Percentiles rank a stretch among this genome's conserved stretches.
Evolutionary conservation across 108 stramenopile genomes (phyloP).

Genomic region (Cylindrotheca closterium): DNA sequence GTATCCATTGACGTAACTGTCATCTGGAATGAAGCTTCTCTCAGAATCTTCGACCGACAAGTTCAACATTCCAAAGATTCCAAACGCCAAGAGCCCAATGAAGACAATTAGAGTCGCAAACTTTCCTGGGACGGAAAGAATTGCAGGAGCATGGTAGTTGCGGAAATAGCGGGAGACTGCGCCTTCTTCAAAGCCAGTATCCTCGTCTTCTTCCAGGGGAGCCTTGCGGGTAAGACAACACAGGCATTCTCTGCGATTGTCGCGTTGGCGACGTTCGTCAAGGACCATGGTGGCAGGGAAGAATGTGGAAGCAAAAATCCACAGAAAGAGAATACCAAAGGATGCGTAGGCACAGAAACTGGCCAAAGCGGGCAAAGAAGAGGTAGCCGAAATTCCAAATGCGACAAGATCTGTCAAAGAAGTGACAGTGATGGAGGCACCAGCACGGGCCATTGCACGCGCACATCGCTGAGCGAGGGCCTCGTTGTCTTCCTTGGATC

Average conservation of each 20-base stretch:
- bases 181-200: slow-evolving; percentile 36
- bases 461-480: slow-evolving; percentile 36
- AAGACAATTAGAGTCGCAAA: slow-evolving; percentile 34
- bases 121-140: slow-evolving; percentile 49
- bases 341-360: slow-evolving; percentile 81
- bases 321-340: slow-evolving; percentile 69
- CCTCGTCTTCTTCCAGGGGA: slow-evolving; percentile 26
- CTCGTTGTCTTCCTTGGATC: slow-evolving; percentile 43
- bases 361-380: slow-evolving; percentile 65
- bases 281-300: slow-evolving; percentile 65
- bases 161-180: slow-evolving; percentile 52
- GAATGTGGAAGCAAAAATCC: slow-evolving; percentile 65
- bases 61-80: slow-evolving; percentile 47
- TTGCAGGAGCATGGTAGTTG: slow-evolving; percentile 55
- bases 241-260: slow-evolving; percentile 61
- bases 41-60: slow-evolving; percentile 56
- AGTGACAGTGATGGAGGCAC: slow-evolving; percentile 70
- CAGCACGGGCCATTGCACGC: slow-evolving; percentile 55
- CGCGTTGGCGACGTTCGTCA: slow-evolving; percentile 79
- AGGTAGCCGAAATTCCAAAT: slow-evolving; percentile 70
- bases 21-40: slow-evolving; percentile 74
- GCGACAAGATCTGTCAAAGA: slow-evolving; percentile 77
- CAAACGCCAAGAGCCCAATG: slow-evolving; percentile 46
- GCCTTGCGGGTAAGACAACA: slow-evolving; percentile 58
- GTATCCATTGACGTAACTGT: slow-evolving; percentile 69